Percentiles rank a stretch among this genome's conserved stretches.
Conservation (phyloP, 2,329 filamentous ascomycete species). For the Paecilomyces formosus region DNA sequence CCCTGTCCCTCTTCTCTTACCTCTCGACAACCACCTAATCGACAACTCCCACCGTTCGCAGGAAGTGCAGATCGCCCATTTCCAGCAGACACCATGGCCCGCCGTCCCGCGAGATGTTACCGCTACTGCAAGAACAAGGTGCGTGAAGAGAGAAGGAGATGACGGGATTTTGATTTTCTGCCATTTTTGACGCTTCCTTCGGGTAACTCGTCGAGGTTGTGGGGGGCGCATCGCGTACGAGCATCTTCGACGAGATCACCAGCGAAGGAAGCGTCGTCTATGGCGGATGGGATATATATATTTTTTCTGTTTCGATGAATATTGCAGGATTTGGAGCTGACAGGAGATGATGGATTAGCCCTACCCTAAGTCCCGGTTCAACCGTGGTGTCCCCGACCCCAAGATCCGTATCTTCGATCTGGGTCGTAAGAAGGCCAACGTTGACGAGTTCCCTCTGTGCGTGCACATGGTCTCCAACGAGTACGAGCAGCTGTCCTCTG, state of each 20-base stretch:
- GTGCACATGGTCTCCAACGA: constrained; percentile 99
- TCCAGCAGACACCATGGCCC: constrained; percentile 82
- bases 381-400: constrained; percentile 87
- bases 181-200: constrained; percentile 13
- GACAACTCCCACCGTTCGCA: constrained; percentile 36
- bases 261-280: not conserved
- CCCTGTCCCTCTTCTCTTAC: constrained; percentile 22
- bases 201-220: constrained; percentile 21
- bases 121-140: constrained; percentile 99
- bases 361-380: constrained; percentile 99
- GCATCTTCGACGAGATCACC: not conserved
- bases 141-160: constrained; percentile 35
- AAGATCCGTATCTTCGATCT: constrained; percentile 97
- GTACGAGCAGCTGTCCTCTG: constrained; percentile 99
- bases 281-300: not conserved
- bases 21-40: constrained; percentile 28
- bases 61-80: constrained; percentile 39
- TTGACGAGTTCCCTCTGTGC: constrained; percentile 99
- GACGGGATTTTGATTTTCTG: constrained; percentile 10
- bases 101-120: constrained; percentile 99
- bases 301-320: not conserved
- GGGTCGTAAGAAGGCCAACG: constrained; percentile 94
- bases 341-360: constrained; percentile 49
- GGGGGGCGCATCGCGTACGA: constrained; percentile 12
- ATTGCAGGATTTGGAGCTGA: not conserved